phyloP scores from a whole-genome alignment of 345 rosid species.

The Toxicodendron radicans region DNA sequence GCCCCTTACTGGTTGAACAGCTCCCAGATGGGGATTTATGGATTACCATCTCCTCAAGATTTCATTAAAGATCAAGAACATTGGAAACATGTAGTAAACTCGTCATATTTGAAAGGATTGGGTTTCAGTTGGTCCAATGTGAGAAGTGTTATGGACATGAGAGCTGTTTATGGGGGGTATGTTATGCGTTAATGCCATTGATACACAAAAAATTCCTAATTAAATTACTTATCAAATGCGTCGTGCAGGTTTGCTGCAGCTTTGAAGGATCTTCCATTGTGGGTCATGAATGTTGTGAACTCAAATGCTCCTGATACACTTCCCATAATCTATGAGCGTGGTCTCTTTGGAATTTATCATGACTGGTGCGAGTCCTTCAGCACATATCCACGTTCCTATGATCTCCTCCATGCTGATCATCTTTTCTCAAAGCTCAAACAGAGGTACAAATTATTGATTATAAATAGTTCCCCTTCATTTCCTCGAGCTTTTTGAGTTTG shows the following conservation, averaged over 20 bases:
- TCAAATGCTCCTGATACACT: slow-evolving; percentile 81
- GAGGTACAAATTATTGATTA: slow-evolving; percentile 37
- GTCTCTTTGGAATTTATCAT: slow-evolving; percentile 86
- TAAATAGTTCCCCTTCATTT: background rate
- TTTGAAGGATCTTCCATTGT: slow-evolving; percentile 62
- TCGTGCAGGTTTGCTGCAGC: slow-evolving; percentile 81
- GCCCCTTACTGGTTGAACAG: slow-evolving; percentile 83
- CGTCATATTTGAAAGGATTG: slow-evolving; percentile 64
- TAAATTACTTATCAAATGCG: background rate
- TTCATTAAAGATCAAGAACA: slow-evolving; percentile 70
- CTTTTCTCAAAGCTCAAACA: slow-evolving; percentile 78
- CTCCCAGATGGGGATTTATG: slow-evolving; percentile 92
- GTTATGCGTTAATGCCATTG: background rate
- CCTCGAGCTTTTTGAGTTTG: too few species aligned
- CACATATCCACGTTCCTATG: slow-evolving; percentile 79
- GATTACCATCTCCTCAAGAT: slow-evolving; percentile 85
- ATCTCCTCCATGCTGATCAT: slow-evolving; percentile 90
- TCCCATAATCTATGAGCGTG: slow-evolving; percentile 88
- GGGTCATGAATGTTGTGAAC: slow-evolving; percentile 89
- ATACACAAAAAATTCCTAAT: background rate
- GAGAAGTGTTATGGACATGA: slow-evolving; percentile 91
- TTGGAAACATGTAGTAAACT: slow-evolving; percentile 73
- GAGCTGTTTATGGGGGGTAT: slow-evolving; percentile 95
- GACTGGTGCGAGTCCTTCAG: slow-evolving; percentile 96
- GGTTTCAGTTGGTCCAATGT: slow-evolving; percentile 86